Evolutionary conservation across 306 rosid species (phyloP), one percentile per base, ranked within the genome.

Genomic region (Abrus pulchellus): DNA sequence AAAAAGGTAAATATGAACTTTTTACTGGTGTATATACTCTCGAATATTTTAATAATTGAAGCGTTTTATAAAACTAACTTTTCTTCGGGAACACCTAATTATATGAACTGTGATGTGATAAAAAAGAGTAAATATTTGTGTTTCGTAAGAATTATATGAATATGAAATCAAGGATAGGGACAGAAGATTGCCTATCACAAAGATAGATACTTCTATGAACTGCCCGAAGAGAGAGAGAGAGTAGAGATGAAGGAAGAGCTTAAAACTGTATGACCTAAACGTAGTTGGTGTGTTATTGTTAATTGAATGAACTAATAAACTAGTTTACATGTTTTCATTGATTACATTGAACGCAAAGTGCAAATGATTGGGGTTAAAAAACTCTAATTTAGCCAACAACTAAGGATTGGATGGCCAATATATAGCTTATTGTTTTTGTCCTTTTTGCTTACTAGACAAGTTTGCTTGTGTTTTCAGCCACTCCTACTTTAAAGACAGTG

Each of bases 1-100:
- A 93, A 86, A 87, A 95, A 88, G 95, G 99, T 94, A 82, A 82
- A 38, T 77, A 7, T 45, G 32, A 55, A 20, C 79, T 53, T 54
- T 57, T 65, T 74, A 11, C 54, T 13, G 1, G 40, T 53, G 60
- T 27, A 9, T 13, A 9, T 52, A 14, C 72, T 72, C 56, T 61
- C 9, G 50, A 43, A 71, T 53, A 61, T 55, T 69, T 41, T n/a
- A 10, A 32, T 56, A 33, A 34, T 55, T 62, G 11, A 44, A 38
- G 28, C 44, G 66, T n/a, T 48, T 67, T 6, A 32, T 43, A 9
- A 12, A 6, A 30, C 79, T 65, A 44, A 53, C 12, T 33, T 80
- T 41, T 62, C 14, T 41, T 62, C 11, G 47, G 12, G 12, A 38
- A 10, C 28, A 36, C 30, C 28, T 59, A 5, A 33, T 80, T 52